Evolutionary conservation across 176 grass and related monocot genomes (phyloP), one percentile per base, ranked within the genome.

Genomic region (Eragrostis curvula): DNA sequence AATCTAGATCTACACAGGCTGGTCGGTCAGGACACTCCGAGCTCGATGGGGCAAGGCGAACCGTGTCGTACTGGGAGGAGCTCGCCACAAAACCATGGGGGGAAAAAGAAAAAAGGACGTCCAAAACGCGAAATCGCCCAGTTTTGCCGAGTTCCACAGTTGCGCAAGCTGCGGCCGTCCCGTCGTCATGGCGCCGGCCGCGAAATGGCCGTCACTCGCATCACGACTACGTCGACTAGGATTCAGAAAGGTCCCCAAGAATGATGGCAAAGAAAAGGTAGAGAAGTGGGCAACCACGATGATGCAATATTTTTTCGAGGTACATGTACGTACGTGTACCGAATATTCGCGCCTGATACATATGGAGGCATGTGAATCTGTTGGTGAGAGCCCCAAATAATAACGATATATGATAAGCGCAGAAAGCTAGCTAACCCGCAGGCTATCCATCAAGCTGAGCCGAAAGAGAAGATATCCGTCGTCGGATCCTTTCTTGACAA

Each of bases 391-490:
- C 39, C 53, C 66, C 51, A 85, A 62, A 21, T 11, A 16, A 42
- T 0, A 7, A 5, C 9, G 49, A 0, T 21, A 23, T 18, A 70
- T 78, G 49, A 70, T 78, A 21, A 70, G 74, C 52, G 27, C 70
- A 50, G 69, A 88, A 84, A 88, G 87, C 7, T 57, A 45, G 43
- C 72, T 13, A 17, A 12, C 17, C 29, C 45, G 18, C 12, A 7
- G 3, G 47, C 45, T 68, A 47, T 39, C 68, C 68, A 62, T 61
- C 70, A 84, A 74, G 27, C 0, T 3, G 61, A 80, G 70, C 81
- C 76, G 70, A 89, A 89, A 89, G 87, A 53, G 32, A 63, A 27
- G 12, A 50, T 11, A 23, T 52, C 51, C 53, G 40, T n/a, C 74
- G 30, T 44, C 27, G 16, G 48, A 28, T 50, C 13, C 27, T 59